A percentile compares a stretch with the other conserved stretches of the same genome.
Conservation (phyloP, 306 rosid genomes). For the barrel medic (Medicago truncatula) region DNA sequence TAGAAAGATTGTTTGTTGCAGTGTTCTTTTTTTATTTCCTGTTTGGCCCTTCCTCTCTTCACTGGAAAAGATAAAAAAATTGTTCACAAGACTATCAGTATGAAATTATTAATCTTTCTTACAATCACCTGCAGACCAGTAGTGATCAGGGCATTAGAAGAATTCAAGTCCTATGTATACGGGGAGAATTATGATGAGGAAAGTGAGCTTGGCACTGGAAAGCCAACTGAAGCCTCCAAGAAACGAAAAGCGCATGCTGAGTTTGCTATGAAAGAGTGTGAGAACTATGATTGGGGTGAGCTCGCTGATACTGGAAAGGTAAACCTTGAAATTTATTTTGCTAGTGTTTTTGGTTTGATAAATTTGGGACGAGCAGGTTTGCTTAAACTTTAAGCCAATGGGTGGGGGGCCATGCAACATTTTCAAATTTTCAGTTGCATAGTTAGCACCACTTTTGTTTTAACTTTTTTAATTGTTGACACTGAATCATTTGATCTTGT, state of each 20-base stretch:
- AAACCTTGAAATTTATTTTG: conserved; percentile 41
- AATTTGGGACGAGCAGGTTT: conserved; percentile 35
- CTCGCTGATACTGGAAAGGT: conserved; percentile 94
- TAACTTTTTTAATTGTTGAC: conserved; percentile 16
- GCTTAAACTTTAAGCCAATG: conserved; percentile 18
- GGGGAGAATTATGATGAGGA: conserved; percentile 79
- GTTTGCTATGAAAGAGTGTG: conserved; percentile 63
- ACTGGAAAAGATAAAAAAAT: conserved; percentile 4
- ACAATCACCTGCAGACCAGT: conserved; percentile 69
- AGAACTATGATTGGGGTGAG: conserved; percentile 72
- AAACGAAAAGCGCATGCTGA: conserved; percentile 77
- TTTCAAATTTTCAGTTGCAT: conserved; percentile 20
- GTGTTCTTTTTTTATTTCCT: conserved; percentile 12
- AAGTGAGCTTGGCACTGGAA: conserved; percentile 49
- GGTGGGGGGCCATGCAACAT: neutral
- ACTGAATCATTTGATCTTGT: conserved; percentile 32
- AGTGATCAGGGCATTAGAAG: conserved; percentile 74
- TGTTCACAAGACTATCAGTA: conserved; percentile 8
- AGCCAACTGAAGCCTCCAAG: conserved; percentile 63
- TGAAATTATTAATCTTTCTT: conserved; percentile 35
- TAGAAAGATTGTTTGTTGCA: neutral
- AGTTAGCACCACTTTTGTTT: neutral
- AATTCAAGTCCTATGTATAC: conserved; percentile 76
- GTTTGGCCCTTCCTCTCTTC: conserved; percentile 18
- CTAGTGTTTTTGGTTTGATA: conserved; percentile 25